Evolutionary conservation across 495 filamentous ascomycete species (phyloP).

Genomic region (Parathielavia hyrcaniae): DNA sequence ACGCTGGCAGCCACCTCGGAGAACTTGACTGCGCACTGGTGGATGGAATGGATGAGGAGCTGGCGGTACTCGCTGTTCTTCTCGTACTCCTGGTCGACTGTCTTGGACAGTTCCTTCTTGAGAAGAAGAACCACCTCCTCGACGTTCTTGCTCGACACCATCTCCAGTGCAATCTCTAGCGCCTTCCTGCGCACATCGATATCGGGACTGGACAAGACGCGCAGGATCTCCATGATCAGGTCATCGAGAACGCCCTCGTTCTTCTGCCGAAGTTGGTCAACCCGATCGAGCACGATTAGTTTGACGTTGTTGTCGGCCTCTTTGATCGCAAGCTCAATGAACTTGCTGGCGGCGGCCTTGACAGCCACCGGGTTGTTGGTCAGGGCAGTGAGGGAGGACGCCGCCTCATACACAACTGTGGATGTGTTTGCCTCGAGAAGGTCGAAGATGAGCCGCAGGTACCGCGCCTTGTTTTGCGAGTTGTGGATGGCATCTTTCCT

Average conservation of each 20-base stretch:
- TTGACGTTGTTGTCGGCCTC: conserved; percentile 99
- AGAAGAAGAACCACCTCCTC: conserved; percentile 94
- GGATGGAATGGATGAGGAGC: conserved; percentile 91
- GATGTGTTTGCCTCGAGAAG: conserved; percentile 87
- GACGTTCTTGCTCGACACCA: conserved; percentile 98
- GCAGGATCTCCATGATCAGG: conserved; percentile 94
- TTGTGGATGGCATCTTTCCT: conserved; percentile 96
- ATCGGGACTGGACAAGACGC: conserved; percentile 93
- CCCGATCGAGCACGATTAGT: conserved; percentile 91
- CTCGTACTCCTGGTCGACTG: conserved; percentile 97
- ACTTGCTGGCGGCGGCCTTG: conserved; percentile 91
- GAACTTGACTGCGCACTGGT: conserved; percentile 97
- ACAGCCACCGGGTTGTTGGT: conserved; percentile 97
- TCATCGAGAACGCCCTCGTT: conserved; percentile 94
- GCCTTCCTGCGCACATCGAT: conserved; percentile 94
- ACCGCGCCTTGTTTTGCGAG: conserved; percentile 87
- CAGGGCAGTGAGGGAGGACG: conserved; percentile 90
- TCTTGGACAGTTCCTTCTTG: conserved; percentile 96
- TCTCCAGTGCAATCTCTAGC: conserved; percentile 83
- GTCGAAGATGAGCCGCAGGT: conserved; percentile 92
- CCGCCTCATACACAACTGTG: conserved; percentile 96
- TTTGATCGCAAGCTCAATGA: conserved; percentile 93
- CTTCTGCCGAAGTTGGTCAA: conserved; percentile 82
- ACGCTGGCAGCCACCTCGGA: conserved; percentile 96
- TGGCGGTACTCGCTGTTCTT: conserved; percentile 98